Base-by-base conservation (phyloP, 2,329 filamentous ascomycete genomes). In the Camillea tinctor region DNA sequence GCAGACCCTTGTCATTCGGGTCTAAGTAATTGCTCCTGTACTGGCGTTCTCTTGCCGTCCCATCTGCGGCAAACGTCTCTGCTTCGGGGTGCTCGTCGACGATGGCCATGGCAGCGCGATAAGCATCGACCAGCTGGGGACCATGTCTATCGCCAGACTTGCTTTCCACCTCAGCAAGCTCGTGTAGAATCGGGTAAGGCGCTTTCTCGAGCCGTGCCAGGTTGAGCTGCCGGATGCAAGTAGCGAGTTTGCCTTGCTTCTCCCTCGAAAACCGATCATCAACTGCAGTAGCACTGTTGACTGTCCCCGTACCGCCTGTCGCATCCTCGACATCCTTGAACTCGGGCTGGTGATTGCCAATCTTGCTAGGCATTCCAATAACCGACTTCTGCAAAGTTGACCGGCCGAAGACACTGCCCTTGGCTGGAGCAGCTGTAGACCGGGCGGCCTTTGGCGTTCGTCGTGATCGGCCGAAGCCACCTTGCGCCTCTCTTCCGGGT, bases 321-420 rank as follows among this genome's bases (percentile, higher is more conserved):
- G 81, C 80, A 52, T 86, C 83, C 57, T 88, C 83, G 9, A 90
- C 81, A 66, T 94, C 90, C 17, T 87, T 83, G 69, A 93, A 93
- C 58, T 87, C 83, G 30, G 84, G 72, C 56, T 84, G 77, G 64
- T 92, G 86, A 17, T 83, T 78, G 30, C 89, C 87, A 60, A 90
- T 85, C 62, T 84, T 83, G 68, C 85, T 89, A 13, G 92, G 88
- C 23, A 88, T 87, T 52, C 94, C 94, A 73, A 98, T 95, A 57
- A 97, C 90, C 9, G 94, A 97, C 68, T 89, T 91, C 60, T 90
- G 88, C 69, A 96, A 80, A 55, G 82, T 86, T 13, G 92, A 92
- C 59, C 81, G 80, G 57, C 83, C 84, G 59, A 86, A 90, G 19
- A 86, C 78, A 71, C 87, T 88, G 64, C 81, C 79, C 60, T 77